Evolutionary conservation across 306 rosid species (phyloP).

Genomic region (Vigna nakashimae): DNA sequence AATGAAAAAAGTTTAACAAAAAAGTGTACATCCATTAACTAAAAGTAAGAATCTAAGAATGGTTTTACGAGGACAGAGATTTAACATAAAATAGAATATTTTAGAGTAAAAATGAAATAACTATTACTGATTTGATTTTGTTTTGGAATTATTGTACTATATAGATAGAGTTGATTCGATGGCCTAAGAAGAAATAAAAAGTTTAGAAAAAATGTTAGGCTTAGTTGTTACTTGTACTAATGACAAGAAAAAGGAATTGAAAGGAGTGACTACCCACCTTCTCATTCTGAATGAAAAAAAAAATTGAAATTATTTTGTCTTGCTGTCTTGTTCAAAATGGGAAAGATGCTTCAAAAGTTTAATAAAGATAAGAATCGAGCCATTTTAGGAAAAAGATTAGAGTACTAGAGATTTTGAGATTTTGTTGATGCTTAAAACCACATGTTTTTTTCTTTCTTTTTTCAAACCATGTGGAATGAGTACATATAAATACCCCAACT

Average conservation of each 20-base stretch:
- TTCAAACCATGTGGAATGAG: too few species aligned
- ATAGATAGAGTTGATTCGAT: not conserved
- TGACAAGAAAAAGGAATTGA: slow-evolving; percentile 1
- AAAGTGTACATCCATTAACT: not conserved
- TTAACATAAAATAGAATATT: not conserved
- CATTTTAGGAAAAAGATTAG: slow-evolving; percentile 44
- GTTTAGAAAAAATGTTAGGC: slow-evolving; percentile 7
- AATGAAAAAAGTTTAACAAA: not conserved
- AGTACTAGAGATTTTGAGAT: slow-evolving; percentile 35
- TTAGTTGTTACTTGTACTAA: slow-evolving; percentile 19
- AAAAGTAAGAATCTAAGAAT: slow-evolving; percentile 19
- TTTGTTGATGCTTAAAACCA: not conserved
- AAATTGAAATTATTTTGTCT: slow-evolving; percentile 29
- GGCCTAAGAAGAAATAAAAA: slow-evolving; percentile 9
- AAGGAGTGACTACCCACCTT: not conserved
- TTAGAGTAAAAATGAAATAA: too few species aligned
- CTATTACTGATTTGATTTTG: too few species aligned
- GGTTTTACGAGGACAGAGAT: not conserved
- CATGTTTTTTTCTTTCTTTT: too few species aligned
- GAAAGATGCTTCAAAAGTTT: slow-evolving; percentile 43
- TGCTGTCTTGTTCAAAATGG: slow-evolving; percentile 34
- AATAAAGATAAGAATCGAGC: slow-evolving; percentile 27
- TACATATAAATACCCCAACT: too few species aligned
- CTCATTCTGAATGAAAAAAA: not conserved
- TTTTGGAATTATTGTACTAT: slow-evolving; percentile 33